Evolutionary conservation across 1,284 basidiomycete genomes (phyloP).

Genomic region (Leccinum subspadiceum): DNA sequence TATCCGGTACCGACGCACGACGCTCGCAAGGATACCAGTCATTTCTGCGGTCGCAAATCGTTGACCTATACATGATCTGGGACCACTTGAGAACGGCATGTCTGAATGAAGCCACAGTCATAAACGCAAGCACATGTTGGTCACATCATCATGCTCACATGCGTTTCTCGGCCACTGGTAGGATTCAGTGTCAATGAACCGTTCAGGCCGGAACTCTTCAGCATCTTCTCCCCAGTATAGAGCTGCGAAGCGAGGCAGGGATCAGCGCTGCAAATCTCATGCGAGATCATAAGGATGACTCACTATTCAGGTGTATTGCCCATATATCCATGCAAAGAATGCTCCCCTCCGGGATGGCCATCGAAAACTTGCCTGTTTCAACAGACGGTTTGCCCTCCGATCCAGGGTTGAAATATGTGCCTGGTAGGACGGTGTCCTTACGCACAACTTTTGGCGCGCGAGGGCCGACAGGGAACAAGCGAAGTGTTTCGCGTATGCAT

Average conservation of each 20-base stretch:
- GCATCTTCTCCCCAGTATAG: slow-evolving; percentile 45
- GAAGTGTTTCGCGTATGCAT: slow-evolving; percentile 45
- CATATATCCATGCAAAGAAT: slow-evolving; percentile 39
- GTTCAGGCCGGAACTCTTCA: slow-evolving; percentile 42
- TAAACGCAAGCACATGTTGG: neutral
- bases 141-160: slow-evolving; percentile 15
- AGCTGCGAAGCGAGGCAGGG: slow-evolving; percentile 17
- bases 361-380: slow-evolving; percentile 32
- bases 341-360: slow-evolving; percentile 42
- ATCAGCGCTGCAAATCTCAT: neutral
- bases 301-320: slow-evolving; percentile 38
- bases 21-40: slow-evolving; percentile 30
- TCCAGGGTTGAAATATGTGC: slow-evolving; percentile 33
- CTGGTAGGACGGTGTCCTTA: slow-evolving; percentile 35
- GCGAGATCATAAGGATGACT: slow-evolving; percentile 7
- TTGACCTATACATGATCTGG: slow-evolving; percentile 42
- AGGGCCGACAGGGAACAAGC: slow-evolving; percentile 38
- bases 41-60: slow-evolving; percentile 32
- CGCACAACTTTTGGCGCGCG: slow-evolving; percentile 42
- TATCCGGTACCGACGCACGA: slow-evolving; percentile 32
- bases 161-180: slow-evolving; percentile 40
- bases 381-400: slow-evolving; percentile 25
- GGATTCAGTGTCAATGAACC: slow-evolving; percentile 43
- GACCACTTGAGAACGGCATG: slow-evolving; percentile 39
- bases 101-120: slow-evolving; percentile 14